Conservation (phyloP, 495 filamentous ascomycete species). For the Penicillium angulare region DNA sequence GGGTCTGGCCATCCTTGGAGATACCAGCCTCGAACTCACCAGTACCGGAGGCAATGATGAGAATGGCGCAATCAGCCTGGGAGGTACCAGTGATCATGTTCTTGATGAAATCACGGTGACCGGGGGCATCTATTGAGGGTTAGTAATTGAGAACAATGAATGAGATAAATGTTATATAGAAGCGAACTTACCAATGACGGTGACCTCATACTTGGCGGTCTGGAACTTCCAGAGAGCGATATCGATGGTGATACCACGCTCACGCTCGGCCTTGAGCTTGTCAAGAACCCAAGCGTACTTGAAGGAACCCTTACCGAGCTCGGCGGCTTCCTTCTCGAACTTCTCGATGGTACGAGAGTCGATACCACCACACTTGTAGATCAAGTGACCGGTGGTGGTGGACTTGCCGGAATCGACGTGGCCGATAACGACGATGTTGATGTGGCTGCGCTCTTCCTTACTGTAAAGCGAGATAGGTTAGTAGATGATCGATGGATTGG, state of each 20-base stretch:
- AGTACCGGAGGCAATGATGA: slow-evolving; percentile 99
- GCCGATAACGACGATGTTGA: slow-evolving; percentile 99
- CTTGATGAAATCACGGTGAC: slow-evolving; percentile 99
- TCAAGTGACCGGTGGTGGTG: slow-evolving; percentile 93
- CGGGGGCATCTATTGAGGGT: slow-evolving; percentile 75
- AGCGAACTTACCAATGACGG: slow-evolving; percentile 88
- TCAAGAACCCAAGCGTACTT: slow-evolving; percentile 99
- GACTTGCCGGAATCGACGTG: slow-evolving; percentile 99
- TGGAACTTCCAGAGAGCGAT: slow-evolving; percentile 99
- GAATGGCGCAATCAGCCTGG: slow-evolving; percentile 98
- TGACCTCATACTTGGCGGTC: slow-evolving; percentile 97
- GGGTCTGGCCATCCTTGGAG: slow-evolving; percentile 99
- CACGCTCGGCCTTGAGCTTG: slow-evolving; percentile 99
- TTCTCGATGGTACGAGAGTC: slow-evolving; percentile 99
- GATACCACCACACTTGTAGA: slow-evolving; percentile 99
- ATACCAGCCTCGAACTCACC: slow-evolving; percentile 99
- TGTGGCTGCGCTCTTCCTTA: slow-evolving; percentile 82
- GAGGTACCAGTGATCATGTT: slow-evolving; percentile 99
- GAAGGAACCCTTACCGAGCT: slow-evolving; percentile 99
- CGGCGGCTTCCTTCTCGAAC: slow-evolving; percentile 99
- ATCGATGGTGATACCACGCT: slow-evolving; percentile 99
- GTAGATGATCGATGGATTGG: background rate
- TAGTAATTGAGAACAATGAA: slow-evolving; percentile 12
- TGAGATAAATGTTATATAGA: background rate
- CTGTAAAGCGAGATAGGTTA: slow-evolving; percentile 41